These are phyloP conservation scores for Eurotiales sp. DNA, from an alignment of 2,329 filamentous ascomycete species.

Conservation along the genomic window DNA sequence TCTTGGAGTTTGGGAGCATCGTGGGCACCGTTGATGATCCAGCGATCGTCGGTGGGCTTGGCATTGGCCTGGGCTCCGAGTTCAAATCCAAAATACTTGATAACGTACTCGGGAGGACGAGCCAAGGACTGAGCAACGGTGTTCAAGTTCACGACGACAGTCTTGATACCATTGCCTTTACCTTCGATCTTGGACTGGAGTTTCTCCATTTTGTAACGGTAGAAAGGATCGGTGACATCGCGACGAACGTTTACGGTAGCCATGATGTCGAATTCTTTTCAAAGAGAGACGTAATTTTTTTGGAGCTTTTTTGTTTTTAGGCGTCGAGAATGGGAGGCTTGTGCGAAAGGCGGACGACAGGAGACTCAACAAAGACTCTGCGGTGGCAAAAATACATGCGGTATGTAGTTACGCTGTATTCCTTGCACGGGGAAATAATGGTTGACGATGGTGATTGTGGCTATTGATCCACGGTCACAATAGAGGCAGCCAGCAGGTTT, in stretches of 20 bases:
- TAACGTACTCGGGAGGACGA: slow-evolving; percentile 88
- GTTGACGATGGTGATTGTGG: slow-evolving; percentile 15
- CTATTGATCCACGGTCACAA: slow-evolving; percentile 37
- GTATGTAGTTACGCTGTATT: slow-evolving; percentile 17
- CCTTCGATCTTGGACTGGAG: slow-evolving; percentile 99
- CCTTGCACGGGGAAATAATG: slow-evolving; percentile 18
- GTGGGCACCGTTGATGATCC: slow-evolving; percentile 99
- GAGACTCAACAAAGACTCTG: slow-evolving; percentile 43
- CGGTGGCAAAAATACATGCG: slow-evolving; percentile 59
- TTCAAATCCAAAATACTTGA: slow-evolving; percentile 99
- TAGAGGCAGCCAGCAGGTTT: slow-evolving; percentile 36
- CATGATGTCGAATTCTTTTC: slow-evolving; percentile 64
- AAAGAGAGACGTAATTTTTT: slow-evolving; percentile 23
- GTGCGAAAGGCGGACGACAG: slow-evolving; percentile 31
- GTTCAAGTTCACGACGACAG: slow-evolving; percentile 92
- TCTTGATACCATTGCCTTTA: slow-evolving; percentile 99
- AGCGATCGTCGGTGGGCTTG: slow-evolving; percentile 94
- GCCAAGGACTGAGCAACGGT: slow-evolving; percentile 89
- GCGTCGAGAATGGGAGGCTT: slow-evolving; percentile 26
- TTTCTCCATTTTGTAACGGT: slow-evolving; percentile 99
- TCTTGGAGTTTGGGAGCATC: slow-evolving; percentile 95
- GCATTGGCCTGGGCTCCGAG: slow-evolving; percentile 98
- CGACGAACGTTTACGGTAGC: slow-evolving; percentile 97
- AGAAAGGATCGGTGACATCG: slow-evolving; percentile 98
- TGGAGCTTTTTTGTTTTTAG: slow-evolving; percentile 24